Percentiles rank a stretch among this genome's conserved stretches.
These are phyloP conservation scores for Plasmodium adleri DNA, from an alignment of 169 alveolate species.

Conservation along the genomic window DNA sequence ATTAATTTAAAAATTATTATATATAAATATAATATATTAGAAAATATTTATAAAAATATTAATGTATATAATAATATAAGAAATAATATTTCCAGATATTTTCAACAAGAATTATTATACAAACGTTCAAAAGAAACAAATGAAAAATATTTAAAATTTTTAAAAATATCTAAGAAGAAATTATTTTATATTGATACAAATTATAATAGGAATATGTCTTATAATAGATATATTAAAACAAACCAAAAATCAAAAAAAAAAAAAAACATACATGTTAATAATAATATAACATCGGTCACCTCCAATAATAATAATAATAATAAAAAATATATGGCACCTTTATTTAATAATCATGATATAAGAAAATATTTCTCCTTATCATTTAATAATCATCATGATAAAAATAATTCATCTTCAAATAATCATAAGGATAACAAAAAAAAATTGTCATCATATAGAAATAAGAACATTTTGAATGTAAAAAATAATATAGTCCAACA, in stretches of 20 bases:
- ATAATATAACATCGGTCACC: too few species aligned
- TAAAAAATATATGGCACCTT: too few species aligned
- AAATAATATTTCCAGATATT: conserved; percentile 16
- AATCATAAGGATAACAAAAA: too few species aligned
- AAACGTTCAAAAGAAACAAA: conserved; percentile 9
- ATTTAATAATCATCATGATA: not conserved
- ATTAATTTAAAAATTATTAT: conserved; percentile 47
- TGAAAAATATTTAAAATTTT: too few species aligned
- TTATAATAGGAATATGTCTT: conserved; percentile 13
- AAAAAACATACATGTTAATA: not conserved
- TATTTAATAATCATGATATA: too few species aligned
- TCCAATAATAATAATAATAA: too few species aligned
- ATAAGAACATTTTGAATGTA: conserved; percentile 13
- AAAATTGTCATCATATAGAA: too few species aligned
- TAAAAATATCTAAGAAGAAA: not conserved
- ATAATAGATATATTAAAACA: conserved; percentile 5
- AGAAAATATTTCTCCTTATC: not conserved
- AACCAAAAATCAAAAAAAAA: not conserved
- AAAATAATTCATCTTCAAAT: not conserved
- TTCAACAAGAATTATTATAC: conserved; percentile 41
- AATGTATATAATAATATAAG: conserved; percentile 7
- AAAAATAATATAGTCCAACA: conserved; percentile 28
- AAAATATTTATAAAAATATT: conserved; percentile 39
- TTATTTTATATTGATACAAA: not conserved
- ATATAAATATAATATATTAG: conserved; percentile 67